Base-by-base conservation (phyloP, 345 rosid species). In the Theobroma cacao region DNA sequence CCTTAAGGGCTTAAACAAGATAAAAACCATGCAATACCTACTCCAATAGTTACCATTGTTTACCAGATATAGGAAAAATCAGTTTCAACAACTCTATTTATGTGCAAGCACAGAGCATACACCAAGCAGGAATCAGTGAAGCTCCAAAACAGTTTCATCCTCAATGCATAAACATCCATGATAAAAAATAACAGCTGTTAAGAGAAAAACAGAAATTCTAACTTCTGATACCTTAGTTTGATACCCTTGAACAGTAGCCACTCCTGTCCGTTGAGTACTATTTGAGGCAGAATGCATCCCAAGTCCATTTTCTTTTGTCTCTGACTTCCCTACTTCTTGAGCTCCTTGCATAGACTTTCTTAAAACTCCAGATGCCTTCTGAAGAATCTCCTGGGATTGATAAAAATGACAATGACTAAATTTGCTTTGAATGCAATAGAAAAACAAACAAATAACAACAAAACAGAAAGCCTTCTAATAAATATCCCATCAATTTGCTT, bases 361-460 rank as follows among this genome's bases (percentile, higher is more conserved):
- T 76, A 88, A 59, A 66, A 86, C 87, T 66, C 89, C 89, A 43
- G 92, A 85, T 65, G 89, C 86, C 84, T 87, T 93, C 85, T 86
- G 82, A 69, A 89, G 83, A 81, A 95, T 70, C 71, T 89, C 94
- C 96, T 90, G 79, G 79, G 61, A 74, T 56, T 62, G 62, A 77
- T 13, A 48, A 38, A 11, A 68, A 60, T 28, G 15, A 68, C 38
- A 41, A 28, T 26, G 26, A 80, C 60, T 33, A 55, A 76, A 61
- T 13, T n/a, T 50, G 48, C 65, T 52, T 55, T 50, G 20, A 67
- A 17, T 5, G 30, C 20, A 58, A 55, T 28, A 41, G 22, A 70
- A 59, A 65, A 22, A 41, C 20, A 41, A 40, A 59, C 5, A n/a
- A 65, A 43, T 18, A 24, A 50, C 48, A 83, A 38, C 22, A 43